Conservation (phyloP, 225 moss, liverwort and hornwort genomes). For the Pseudisothecium myosuroides region DNA sequence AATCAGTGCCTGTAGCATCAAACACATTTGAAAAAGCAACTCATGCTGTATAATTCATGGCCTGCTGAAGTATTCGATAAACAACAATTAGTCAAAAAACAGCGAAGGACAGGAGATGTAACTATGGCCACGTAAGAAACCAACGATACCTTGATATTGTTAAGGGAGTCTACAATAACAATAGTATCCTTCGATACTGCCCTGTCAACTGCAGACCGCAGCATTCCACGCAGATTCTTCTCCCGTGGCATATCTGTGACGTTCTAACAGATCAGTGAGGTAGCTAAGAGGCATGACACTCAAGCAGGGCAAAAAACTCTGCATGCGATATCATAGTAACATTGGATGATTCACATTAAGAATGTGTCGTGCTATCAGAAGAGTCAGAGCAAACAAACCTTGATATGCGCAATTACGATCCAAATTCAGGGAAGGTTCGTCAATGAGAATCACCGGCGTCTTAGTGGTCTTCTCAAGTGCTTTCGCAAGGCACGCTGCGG, state of each 20-base stretch:
- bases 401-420: conserved; percentile 54
- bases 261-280: neutral
- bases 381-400: conserved; percentile 8
- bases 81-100: neutral
- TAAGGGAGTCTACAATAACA: conserved; percentile 84
- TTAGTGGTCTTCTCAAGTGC: conserved; percentile 30
- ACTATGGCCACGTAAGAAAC: neutral
- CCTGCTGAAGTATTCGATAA: neutral
- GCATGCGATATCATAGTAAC: neutral
- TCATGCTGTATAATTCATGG: neutral
- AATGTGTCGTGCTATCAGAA: neutral
- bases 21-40: neutral
- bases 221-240: conserved; percentile 77
- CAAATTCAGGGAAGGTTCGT: conserved; percentile 88
- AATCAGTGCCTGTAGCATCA: neutral
- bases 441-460: conserved; percentile 60
- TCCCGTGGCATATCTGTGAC: conserved; percentile 81
- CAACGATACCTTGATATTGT: conserved; percentile 78
- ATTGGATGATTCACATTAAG: neutral
- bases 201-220: conserved; percentile 96
- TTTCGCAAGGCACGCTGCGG: conserved; percentile 54
- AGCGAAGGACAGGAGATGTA: neutral
- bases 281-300: neutral
- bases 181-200: conserved; percentile 61
- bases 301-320: neutral